A percentile compares a stretch with the other conserved stretches of the same genome.
Conservation (phyloP, 805 yeast genomes). For the Wickerhamomyces xylosicus region DNA sequence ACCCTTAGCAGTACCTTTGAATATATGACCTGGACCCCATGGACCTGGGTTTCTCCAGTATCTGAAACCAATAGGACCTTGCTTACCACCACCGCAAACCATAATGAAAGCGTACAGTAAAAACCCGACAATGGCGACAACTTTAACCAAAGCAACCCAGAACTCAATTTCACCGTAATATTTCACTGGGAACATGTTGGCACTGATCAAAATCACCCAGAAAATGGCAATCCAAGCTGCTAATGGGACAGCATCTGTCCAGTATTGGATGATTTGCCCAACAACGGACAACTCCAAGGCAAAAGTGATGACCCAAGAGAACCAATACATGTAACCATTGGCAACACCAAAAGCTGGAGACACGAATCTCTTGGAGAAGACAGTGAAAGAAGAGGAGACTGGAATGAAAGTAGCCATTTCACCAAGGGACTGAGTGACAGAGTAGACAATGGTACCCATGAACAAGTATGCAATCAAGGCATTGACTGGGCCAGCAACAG, state of each 20-base stretch:
- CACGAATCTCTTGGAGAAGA: conserved; percentile 56
- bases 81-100: conserved; percentile 65
- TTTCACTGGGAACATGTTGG: conserved; percentile 58
- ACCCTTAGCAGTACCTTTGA: conserved; percentile 37
- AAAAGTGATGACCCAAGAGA: conserved; percentile 68
- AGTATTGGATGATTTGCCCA: conserved; percentile 52
- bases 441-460: conserved; percentile 55
- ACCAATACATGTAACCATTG: conserved; percentile 67
- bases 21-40: conserved; percentile 57
- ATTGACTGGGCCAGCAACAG: conserved; percentile 58
- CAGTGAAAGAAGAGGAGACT: conserved; percentile 55
- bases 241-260: conserved; percentile 62
- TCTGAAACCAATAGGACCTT: conserved; percentile 69
- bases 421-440: conserved; percentile 63
- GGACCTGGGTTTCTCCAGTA: conserved; percentile 78
- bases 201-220: conserved; percentile 40
- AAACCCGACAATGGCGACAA: conserved; percentile 64
- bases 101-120: conserved; percentile 53
- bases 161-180: conserved; percentile 70
- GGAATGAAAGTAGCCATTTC: conserved; percentile 79
- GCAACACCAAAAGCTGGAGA: conserved; percentile 69
- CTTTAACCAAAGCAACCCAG: conserved; percentile 61
- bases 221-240: conserved; percentile 68
- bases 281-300: conserved; percentile 66
- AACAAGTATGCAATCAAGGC: conserved; percentile 54